These are phyloP conservation scores for Microbotryum violaceum DNA, from an alignment of 1,284 basidiomycete genomes.

Conservation along the genomic window DNA sequence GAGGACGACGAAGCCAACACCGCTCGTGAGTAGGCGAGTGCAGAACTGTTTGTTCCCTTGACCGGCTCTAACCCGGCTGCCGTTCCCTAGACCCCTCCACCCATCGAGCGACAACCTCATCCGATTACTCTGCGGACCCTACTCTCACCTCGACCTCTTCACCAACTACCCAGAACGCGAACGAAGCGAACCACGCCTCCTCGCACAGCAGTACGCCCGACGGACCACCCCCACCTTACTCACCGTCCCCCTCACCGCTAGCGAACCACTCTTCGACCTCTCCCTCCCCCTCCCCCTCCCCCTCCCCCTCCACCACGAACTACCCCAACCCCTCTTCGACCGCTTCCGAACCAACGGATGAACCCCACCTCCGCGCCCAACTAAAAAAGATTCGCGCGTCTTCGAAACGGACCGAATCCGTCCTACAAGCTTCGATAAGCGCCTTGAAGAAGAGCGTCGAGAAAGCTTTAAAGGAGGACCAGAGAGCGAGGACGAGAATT, in stretches of 20 bases:
- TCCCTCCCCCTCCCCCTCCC: background rate
- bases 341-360: background rate
- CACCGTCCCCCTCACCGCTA: conserved; percentile 8
- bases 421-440: conserved; percentile 14
- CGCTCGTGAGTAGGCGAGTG: too few relatives aligned
- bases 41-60: too few relatives aligned
- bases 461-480: conserved; percentile 31
- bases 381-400: conserved; percentile 22
- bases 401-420: conserved; percentile 22
- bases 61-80: too few relatives aligned
- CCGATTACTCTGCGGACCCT: background rate
- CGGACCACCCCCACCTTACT: conserved; percentile 30
- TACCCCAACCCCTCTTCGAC: background rate
- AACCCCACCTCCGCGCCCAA: conserved; percentile 16
- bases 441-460: conserved; percentile 24
- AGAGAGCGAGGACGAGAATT: conserved; percentile 27
- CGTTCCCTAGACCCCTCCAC: too few relatives aligned
- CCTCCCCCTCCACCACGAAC: background rate
- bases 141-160: background rate
- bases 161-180: background rate
- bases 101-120: too few relatives aligned
- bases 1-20: too few relatives aligned
- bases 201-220: conserved; percentile 7
- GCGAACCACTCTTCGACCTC: background rate
- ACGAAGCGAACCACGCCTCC: background rate